Evolutionary conservation across 2,329 filamentous ascomycete genomes (phyloP), one percentile per base, ranked within the genome.

Genomic region (Thelonectria rubi): DNA sequence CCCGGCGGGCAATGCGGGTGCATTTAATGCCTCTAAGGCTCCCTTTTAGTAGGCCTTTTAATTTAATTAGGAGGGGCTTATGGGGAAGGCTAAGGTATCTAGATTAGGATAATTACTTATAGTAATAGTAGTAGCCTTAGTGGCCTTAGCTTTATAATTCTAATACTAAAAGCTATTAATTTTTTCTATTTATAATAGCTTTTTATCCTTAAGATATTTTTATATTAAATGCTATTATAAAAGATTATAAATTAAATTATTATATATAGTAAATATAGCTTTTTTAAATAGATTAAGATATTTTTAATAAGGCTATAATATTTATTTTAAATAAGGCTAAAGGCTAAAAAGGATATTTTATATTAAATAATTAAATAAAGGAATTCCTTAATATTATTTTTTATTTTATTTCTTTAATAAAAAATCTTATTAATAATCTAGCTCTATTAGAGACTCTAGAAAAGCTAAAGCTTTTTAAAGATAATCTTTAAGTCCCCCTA

Each of bases 401-500:
- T 37, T 18, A 37, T 20, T 14, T 50, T 37, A 20, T 37, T 20
- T 20, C 18, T 50, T 17, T 8, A 34, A 12, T 21, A n/a, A 8
- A 20, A 6, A 8, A 21, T 14, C n/a, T 5, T 15, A 8, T 20
- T 17, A 37, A 14, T 20, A n/a, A n/a, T n/a, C n/a, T n/a, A n/a
- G n/a, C n/a, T n/a, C n/a, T n/a, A n/a, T n/a, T n/a, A n/a, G n/a
- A n/a, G n/a, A n/a, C n/a, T n/a, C n/a, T 20, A 12, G 17, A 50
- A 50, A 20, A 37, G 10, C n/a, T 50, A 6, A 12, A 50, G 47
- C 30, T 50, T 50, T 20, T 17, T 37, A 20, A 50, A 50, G n/a
- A 37, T 12, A 20, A 7, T 50, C 15, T 5, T 7, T 20, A 50
- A 17, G 17, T 50, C 17, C 8, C n/a, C n/a, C 18, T 6, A 20